Base-by-base conservation (phyloP, 176 grass and related monocot genomes). In the Ampelocalamus luodianensis region DNA sequence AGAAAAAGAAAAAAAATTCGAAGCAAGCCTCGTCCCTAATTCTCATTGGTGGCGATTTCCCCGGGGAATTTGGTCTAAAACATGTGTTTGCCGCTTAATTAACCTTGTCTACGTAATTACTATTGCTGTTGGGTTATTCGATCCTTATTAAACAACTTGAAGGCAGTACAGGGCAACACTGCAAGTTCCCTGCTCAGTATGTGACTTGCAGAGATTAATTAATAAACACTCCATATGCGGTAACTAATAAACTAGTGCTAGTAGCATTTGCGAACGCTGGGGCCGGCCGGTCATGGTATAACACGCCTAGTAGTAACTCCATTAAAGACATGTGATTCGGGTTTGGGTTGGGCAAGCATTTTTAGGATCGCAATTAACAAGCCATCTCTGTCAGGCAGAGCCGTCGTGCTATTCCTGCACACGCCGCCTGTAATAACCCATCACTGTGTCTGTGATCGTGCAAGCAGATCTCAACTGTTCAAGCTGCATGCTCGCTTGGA, bases 361-460 rank as follows among this genome's bases (percentile, higher is more conserved):
- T 78, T 43, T 34, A 11, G 64, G 38, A 77, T 77, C 46, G 10
- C 46, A 29, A 53, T 42, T 51, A 80, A 72, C 11, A 37, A 83
- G 22, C 16, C 50, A 11, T 49, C 46, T 14, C 12, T 11, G 12
- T 44, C 9, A 11, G 43, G 43, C 9, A 44, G 9, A 44, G 43
- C 32, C 32, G 32, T 2, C 32, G 32, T 34, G 32, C 32, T 34
- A 34, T 34, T 34, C 32, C 32, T 34, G 32, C 32, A 34, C 32
- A 34, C 32, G 32, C 32, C 32, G 32, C 32, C 42, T 1, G 39
- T 40, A 46, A 46, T 12, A 46, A 12, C 11, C 44, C 44, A 46
- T 34, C 32, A n/a, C n/a, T n/a, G n/a, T n/a, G n/a, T n/a, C n/a
- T 34, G 32, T 34, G 32, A 34, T 34, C 32, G 32, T 34, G 32